Percentiles rank a stretch among this genome's conserved stretches.
These are phyloP conservation scores for Solanum dulcamara DNA, from an alignment of 257 asterid genomes.

Conservation along the genomic window DNA sequence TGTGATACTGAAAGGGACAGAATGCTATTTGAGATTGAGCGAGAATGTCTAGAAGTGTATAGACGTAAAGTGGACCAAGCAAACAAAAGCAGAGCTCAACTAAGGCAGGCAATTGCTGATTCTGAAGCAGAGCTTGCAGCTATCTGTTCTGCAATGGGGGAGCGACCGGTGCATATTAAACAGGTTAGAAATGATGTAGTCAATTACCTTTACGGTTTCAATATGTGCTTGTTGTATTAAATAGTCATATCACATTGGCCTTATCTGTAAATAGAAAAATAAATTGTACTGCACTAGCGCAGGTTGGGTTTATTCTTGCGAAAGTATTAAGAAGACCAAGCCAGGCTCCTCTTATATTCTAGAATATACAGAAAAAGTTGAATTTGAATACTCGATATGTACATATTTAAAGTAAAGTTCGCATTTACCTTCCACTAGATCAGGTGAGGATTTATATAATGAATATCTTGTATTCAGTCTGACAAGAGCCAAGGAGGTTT, in stretches of 20 bases:
- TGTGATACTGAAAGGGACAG: conserved; percentile 69
- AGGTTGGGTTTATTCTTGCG: not conserved
- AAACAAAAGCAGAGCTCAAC: conserved; percentile 79
- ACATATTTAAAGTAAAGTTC: not conserved
- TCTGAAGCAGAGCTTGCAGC: conserved; percentile 94
- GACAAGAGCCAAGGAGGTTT: conserved; percentile 67
- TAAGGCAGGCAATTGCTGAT: conserved; percentile 97
- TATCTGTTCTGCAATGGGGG: conserved; percentile 91
- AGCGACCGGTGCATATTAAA: conserved; percentile 74
- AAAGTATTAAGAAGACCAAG: not conserved
- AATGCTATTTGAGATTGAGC: conserved; percentile 81
- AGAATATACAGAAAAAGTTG: not conserved
- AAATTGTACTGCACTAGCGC: not conserved
- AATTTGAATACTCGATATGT: not conserved
- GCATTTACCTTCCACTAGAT: not conserved
- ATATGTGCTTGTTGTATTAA: not conserved
- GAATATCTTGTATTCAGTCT: conserved; percentile 28
- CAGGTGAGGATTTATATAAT: not conserved
- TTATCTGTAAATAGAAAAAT: not conserved
- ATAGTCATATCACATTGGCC: not conserved
- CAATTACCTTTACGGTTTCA: not conserved
- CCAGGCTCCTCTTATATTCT: not conserved
- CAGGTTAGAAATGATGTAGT: not conserved
- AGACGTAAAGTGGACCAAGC: conserved; percentile 94
- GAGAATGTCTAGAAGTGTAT: conserved; percentile 86